Evolutionary conservation across 2,329 filamentous ascomycete genomes (phyloP).

Genomic region (Paramyrothecium roridum): DNA sequence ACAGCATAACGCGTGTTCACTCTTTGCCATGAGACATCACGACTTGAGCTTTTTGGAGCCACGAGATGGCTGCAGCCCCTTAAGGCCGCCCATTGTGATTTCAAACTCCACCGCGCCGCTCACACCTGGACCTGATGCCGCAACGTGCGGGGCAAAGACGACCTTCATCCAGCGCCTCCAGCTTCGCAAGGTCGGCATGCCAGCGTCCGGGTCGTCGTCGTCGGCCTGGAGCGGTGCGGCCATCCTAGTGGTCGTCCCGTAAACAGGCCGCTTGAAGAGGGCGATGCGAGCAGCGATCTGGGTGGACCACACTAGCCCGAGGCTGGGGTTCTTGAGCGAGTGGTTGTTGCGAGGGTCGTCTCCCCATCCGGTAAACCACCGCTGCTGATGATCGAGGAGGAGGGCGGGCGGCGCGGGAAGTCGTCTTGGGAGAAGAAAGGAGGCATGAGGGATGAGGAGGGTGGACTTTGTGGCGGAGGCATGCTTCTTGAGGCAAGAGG

Average conservation of each 20-base stretch:
- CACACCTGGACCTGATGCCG: conserved; percentile 45
- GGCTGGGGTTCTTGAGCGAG: conserved; percentile 73
- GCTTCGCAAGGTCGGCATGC: conserved; percentile 44
- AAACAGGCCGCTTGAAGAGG: conserved; percentile 68
- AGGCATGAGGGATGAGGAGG: conserved; percentile 37
- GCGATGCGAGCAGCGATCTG: conserved; percentile 83
- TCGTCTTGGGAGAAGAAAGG: conserved; percentile 21
- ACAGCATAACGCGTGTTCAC: too few relatives aligned
- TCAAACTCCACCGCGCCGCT: conserved; percentile 66
- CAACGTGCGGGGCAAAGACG: conserved; percentile 80
- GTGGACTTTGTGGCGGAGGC: conserved; percentile 27
- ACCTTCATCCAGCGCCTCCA: conserved; percentile 82
- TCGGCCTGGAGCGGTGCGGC: conserved; percentile 32
- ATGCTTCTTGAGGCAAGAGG: conserved; percentile 47
- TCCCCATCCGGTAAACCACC: conserved; percentile 95
- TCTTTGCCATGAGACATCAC: background rate
- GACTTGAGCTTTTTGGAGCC: conserved; percentile 4
- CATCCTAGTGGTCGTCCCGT: conserved; percentile 32
- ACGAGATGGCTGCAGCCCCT: conserved; percentile 18
- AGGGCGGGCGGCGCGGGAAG: conserved; percentile 50
- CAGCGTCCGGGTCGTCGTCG: conserved; percentile 37
- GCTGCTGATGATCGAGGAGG: conserved; percentile 82
- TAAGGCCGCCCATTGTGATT: conserved; percentile 65
- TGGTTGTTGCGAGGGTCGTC: conserved; percentile 53
- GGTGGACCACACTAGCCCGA: conserved; percentile 88